A percentile compares a stretch with the other conserved stretches of the same genome.
Conservation (phyloP, 805 yeast species). For the Schizosaccharomyces cryophilus region DNA sequence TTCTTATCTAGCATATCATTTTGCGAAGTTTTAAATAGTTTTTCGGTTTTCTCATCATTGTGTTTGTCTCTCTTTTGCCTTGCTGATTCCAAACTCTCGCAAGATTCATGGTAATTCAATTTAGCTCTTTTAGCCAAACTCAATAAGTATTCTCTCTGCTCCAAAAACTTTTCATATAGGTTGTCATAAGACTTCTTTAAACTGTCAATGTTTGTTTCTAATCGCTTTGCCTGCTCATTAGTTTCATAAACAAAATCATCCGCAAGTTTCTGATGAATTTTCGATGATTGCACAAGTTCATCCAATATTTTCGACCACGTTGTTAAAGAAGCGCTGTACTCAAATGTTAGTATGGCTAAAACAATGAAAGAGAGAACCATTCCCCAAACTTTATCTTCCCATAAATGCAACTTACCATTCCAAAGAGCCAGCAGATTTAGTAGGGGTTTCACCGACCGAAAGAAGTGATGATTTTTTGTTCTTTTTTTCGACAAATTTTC, state of each 20-base stretch:
- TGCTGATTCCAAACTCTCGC: slow-evolving; percentile 57
- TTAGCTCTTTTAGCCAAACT: slow-evolving; percentile 40
- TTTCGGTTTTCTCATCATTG: slow-evolving; percentile 14
- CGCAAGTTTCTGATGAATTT: slow-evolving; percentile 35
- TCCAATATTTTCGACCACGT: slow-evolving; percentile 75
- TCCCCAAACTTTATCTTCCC: background rate
- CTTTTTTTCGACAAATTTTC: slow-evolving; percentile 52
- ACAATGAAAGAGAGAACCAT: background rate
- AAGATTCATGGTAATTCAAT: slow-evolving; percentile 52
- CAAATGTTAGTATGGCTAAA: background rate
- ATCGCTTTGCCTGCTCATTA: slow-evolving; percentile 31
- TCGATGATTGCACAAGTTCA: slow-evolving; percentile 59
- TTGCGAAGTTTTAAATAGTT: slow-evolving; percentile 7
- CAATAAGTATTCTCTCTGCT: slow-evolving; percentile 24
- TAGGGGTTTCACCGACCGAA: slow-evolving; percentile 78
- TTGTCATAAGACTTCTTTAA: slow-evolving; percentile 28
- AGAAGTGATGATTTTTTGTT: slow-evolving; percentile 40
- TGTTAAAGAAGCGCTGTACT: slow-evolving; percentile 42
- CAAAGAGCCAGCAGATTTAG: slow-evolving; percentile 79
- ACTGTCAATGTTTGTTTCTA: slow-evolving; percentile 28
- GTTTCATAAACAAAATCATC: slow-evolving; percentile 35
- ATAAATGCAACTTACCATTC: slow-evolving; percentile 19
- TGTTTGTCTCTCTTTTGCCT: slow-evolving; percentile 46
- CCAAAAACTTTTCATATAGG: slow-evolving; percentile 33
- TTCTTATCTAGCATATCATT: slow-evolving; percentile 69